Conservation (phyloP, 2,329 filamentous ascomycete species). For the Pyrenochaeta sp. region DNA sequence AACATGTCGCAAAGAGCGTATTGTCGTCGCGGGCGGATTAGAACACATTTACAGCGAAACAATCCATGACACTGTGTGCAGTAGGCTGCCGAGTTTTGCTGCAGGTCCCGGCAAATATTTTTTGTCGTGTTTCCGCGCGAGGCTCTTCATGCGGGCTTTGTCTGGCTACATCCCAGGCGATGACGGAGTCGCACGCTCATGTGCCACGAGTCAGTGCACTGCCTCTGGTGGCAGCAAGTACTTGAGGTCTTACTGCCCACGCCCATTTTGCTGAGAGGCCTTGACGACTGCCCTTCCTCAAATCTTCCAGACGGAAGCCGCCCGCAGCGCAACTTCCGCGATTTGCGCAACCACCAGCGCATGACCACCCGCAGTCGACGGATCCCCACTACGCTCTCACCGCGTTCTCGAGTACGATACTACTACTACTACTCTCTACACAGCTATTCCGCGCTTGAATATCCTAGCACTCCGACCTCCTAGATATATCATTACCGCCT, state of each 20-base stretch:
- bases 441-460: neutral
- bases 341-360: conserved; percentile 23
- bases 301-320: conserved; percentile 2
- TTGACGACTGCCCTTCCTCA: neutral
- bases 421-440: conserved; percentile 10
- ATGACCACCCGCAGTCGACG: conserved; percentile 28
- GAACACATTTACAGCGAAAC: neutral
- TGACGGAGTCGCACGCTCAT: conserved; percentile 20
- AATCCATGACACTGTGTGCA: conserved; percentile 6
- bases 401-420: conserved; percentile 20
- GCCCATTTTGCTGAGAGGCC: neutral
- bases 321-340: conserved; percentile 29
- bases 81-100: conserved; percentile 14
- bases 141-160: conserved; percentile 14
- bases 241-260: conserved; percentile 11
- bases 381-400: conserved; percentile 21
- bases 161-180: conserved; percentile 22
- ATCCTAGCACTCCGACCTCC: conserved; percentile 3
- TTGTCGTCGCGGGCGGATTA: neutral
- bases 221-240: conserved; percentile 9
- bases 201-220: conserved; percentile 15
- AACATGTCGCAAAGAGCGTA: neutral
- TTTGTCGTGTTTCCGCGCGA: conserved; percentile 7
- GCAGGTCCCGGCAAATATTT: conserved; percentile 15
- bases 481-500: conserved; percentile 1